Evolutionary conservation across 192 early-diverging fungal genomes (phyloP), one percentile per base, ranked within the genome.

Genomic region (Backusella circina): DNA sequence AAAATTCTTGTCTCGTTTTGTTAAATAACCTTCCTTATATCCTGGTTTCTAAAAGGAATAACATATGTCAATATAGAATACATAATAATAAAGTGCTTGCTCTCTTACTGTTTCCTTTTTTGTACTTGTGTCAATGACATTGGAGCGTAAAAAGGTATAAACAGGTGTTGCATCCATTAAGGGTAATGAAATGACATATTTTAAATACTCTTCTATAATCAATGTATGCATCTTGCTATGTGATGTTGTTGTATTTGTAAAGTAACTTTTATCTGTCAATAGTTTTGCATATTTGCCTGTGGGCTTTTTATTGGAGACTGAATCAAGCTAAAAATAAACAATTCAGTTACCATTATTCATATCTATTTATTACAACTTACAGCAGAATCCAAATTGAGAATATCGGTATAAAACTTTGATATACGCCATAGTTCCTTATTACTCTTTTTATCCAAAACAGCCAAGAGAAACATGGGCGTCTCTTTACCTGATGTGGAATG

Each of bases 1-100:
- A 92, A 98, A 97, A 78, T 92, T 96, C 79, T 97, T 98, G 47
- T 95, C 96, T 84, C 91, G 90, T 80, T 97, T 98, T 64, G 94
- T 92, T 65, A 98, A 79, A 67, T 93, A 95, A 4, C 96, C 96
- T 83, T 95, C 94, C 71, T 94, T 96, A 77, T 86, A 85, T 0
- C 89, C 91, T 21, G 84, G 54, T 39, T 84, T 79, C 51, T 72
- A 80, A 74, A 36, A 88, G 28, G 26, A 26, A 26, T 54, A n/a
- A 61, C 3, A 61, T 28, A 28, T n/a, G n/a, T n/a, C n/a, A 61
- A 3, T 61, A 61, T 26, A 26, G 26, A 61, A n/a, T n/a, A 1
- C 18, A 23, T 54, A 21, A 54, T n/a, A n/a, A 23, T 23, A 23
- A n/a, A 23, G 50, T 51, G 10, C 18, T 54, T 9, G 7, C 26